Percentiles rank a stretch among this genome's conserved stretches.
Evolutionary conservation across 163 green algal genomes (phyloP).

Genomic region (Chlamydomonas reinhardtii): DNA sequence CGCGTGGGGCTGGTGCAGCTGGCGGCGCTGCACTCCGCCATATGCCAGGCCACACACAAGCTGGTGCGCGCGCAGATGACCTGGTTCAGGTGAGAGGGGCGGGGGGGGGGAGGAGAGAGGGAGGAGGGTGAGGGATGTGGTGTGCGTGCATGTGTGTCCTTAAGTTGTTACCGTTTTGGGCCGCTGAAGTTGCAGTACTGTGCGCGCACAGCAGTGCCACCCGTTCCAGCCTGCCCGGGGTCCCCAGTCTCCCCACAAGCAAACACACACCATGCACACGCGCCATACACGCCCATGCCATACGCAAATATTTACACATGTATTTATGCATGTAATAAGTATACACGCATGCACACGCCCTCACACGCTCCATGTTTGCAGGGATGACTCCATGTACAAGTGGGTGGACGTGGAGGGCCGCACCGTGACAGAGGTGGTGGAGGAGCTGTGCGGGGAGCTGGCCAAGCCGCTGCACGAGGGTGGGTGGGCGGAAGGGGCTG

Average conservation of each 20-base stretch:
- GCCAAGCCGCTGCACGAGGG: slow-evolving; percentile 54
- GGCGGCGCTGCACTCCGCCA: slow-evolving; percentile 68
- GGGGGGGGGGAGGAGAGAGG: slow-evolving; percentile 35
- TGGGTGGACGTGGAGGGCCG: slow-evolving; percentile 49
- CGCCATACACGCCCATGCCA: too few relatives aligned
- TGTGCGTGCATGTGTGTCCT: too few relatives aligned
- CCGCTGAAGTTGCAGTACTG: too few relatives aligned
- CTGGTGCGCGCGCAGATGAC: slow-evolving; percentile 87
- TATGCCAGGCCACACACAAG: slow-evolving; percentile 79
- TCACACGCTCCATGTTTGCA: background rate
- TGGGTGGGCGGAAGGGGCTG: background rate
- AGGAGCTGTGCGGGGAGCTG: slow-evolving; percentile 56
- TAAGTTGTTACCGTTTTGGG: too few relatives aligned
- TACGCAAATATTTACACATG: too few relatives aligned
- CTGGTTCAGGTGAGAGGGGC: slow-evolving; percentile 84
- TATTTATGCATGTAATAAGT: too few relatives aligned
- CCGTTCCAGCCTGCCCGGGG: too few relatives aligned
- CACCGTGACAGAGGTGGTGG: slow-evolving; percentile 45
- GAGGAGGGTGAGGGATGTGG: slow-evolving; percentile 41
- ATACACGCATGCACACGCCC: too few relatives aligned
- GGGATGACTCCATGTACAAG: slow-evolving; percentile 36
- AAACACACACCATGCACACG: too few relatives aligned
- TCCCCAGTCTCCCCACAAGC: too few relatives aligned
- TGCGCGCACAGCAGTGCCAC: too few relatives aligned
- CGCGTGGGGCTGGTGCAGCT: slow-evolving; percentile 38